Percentiles rank a stretch among this genome's conserved stretches.
phyloP scores from a whole-genome alignment of 768 basidiomycete species.

The Antrodiella citrinella region DNA sequence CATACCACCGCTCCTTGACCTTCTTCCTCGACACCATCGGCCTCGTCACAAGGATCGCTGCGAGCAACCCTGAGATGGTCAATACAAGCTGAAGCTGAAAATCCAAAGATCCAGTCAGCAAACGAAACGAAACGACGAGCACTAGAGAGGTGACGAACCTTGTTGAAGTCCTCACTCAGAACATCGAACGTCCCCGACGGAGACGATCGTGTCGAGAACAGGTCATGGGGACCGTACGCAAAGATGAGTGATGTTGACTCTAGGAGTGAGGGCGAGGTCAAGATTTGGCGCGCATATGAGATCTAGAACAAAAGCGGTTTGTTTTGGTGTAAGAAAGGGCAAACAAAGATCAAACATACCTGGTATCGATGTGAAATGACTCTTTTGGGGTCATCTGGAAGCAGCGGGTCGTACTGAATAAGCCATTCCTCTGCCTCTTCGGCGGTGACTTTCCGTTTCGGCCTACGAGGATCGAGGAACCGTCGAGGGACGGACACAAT shows the following conservation, averaged over 20 bases:
- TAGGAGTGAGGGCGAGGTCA: conserved; percentile 76
- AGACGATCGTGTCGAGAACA: conserved; percentile 79
- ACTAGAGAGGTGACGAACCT: too few species aligned
- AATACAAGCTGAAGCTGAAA: conserved; percentile 68
- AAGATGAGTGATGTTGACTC: conserved; percentile 91
- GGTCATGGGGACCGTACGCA: conserved; percentile 70
- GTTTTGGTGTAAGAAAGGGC: not conserved
- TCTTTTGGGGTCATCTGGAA: conserved; percentile 59
- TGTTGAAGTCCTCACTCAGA: conserved; percentile 88
- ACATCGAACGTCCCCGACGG: conserved; percentile 92
- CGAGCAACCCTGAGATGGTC: conserved; percentile 62
- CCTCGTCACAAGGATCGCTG: conserved; percentile 73
- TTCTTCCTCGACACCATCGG: conserved; percentile 72
- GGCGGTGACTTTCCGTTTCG: conserved; percentile 63
- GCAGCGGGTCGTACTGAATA: conserved; percentile 72
- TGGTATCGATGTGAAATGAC: conserved; percentile 50
- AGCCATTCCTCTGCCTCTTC: conserved; percentile 72
- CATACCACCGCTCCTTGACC: conserved; percentile 69
- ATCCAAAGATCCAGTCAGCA: too few species aligned
- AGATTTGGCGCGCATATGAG: conserved; percentile 54
- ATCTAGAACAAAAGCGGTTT: conserved; percentile 36
- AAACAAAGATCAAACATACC: conserved; percentile 23
- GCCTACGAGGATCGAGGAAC: conserved; percentile 77
- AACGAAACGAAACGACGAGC: too few species aligned
- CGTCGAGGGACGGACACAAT: conserved; percentile 68